Evolutionary conservation across 179 eudicot species (phyloP).

Genomic region (Patellifolia procumbens): DNA sequence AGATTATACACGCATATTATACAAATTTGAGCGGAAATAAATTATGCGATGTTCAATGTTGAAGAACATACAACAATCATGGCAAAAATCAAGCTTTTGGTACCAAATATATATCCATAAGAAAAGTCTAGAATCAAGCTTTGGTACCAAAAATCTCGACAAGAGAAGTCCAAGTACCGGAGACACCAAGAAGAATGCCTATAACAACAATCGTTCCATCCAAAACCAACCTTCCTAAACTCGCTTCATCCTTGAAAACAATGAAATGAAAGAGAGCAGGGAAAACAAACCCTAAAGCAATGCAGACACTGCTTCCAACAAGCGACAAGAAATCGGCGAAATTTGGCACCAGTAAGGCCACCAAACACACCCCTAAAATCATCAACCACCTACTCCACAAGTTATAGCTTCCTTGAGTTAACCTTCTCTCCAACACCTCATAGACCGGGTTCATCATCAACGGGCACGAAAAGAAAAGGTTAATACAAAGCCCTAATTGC

Average conservation of each 20-base stretch:
- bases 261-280: slow-evolving; percentile 82
- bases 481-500: slow-evolving; percentile 75
- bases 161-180: slow-evolving; percentile 80
- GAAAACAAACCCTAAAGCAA: slow-evolving; percentile 80
- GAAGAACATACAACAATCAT: slow-evolving; percentile 5
- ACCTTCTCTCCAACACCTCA: slow-evolving; percentile 86
- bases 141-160: slow-evolving; percentile 47
- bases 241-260: slow-evolving; percentile 63
- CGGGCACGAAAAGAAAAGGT: slow-evolving; percentile 82
- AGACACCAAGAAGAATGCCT: slow-evolving; percentile 61
- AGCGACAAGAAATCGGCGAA: slow-evolving; percentile 93
- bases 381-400: slow-evolving; percentile 78
- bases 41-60: background rate
- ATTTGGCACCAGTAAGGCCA: slow-evolving; percentile 79
- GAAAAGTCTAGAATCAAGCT: too few species aligned
- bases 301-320: slow-evolving; percentile 95
- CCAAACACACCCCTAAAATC: slow-evolving; percentile 62
- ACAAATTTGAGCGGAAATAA: background rate
- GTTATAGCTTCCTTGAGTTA: slow-evolving; percentile 58
- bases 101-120: too few species aligned
- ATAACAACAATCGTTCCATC: slow-evolving; percentile 61
- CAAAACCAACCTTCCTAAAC: slow-evolving; percentile 33
- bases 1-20: slow-evolving; percentile 16
- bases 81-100: too few species aligned
- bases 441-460: slow-evolving; percentile 98